Percentiles rank a stretch among this genome's conserved stretches.
Conservation (phyloP, 495 filamentous ascomycete genomes). For the Daldinia childiae region DNA sequence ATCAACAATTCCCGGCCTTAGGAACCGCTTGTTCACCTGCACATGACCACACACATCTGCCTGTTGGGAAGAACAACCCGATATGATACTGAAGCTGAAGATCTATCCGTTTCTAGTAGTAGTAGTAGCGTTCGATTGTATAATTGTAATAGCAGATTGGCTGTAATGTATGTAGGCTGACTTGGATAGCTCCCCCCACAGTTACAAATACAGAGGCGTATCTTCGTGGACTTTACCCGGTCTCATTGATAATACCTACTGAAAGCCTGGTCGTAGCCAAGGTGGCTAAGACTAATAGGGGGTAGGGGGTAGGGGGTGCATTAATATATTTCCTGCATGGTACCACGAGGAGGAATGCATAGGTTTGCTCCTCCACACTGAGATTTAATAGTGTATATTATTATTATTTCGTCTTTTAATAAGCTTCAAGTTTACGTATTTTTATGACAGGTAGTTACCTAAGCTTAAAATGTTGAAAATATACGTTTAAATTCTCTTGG, state of each 20-base stretch:
- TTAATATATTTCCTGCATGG: constrained; percentile 10
- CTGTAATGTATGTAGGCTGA: constrained; percentile 1
- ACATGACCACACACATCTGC: constrained; percentile 37
- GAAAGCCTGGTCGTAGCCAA: constrained; percentile 15
- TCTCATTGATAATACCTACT: constrained; percentile 20
- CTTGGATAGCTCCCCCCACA: constrained; percentile 3
- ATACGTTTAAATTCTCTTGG: no score
- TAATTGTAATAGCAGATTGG: constrained; percentile 7
- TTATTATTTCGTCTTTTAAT: background rate
- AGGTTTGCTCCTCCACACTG: constrained; percentile 2
- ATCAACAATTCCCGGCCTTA: constrained; percentile 36
- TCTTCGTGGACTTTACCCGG: constrained; percentile 36
- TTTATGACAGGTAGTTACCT: no score
- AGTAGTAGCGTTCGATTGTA: constrained; percentile 8
- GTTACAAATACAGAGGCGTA: constrained; percentile 28
- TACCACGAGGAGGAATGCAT: constrained; percentile 19
- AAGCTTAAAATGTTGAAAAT: no score
- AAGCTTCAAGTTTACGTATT: background rate
- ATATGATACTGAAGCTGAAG: constrained; percentile 32
- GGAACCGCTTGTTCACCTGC: constrained; percentile 29
- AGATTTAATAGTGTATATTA: constrained; percentile 6
- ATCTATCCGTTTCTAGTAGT: constrained; percentile 10
- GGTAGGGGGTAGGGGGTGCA: no score
- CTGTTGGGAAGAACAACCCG: constrained; percentile 28
- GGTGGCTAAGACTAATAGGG: constrained; percentile 12